Base-by-base conservation (phyloP, 768 basidiomycete genomes). In the Trametes cingulata region DNA sequence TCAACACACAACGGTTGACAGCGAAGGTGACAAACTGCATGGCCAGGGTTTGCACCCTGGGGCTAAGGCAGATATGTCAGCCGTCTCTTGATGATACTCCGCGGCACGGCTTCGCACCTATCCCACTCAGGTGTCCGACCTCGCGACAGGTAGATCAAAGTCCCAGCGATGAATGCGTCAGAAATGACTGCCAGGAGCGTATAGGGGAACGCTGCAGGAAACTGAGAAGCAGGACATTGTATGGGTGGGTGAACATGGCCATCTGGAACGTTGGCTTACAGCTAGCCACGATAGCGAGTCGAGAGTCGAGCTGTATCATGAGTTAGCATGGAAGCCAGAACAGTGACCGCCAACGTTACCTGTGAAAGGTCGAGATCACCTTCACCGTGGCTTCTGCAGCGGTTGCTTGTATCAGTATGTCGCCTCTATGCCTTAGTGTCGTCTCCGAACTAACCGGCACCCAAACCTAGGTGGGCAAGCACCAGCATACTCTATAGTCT, bases 101-200 rank as follows among this genome's bases (percentile, higher is more conserved):
- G 12, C 8, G 15, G 10, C 6, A 6, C 4, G 36, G 12, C 8
- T 0, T 25, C 56, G 12, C 27, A 59, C 62, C 53, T 59, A 15
- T 58, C 62, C 19, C 27, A 24, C 7, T 55, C 52, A 2, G 62
- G 57, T 0, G 35, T 56, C 15, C 62, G 20, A 1, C 58, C 58
- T 25, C 58, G 52, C 1, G 58, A 60, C 24, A 63, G 17, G 6
- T 60, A 33, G 17, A 58, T 63, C n/a, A 65, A 43, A 5, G 64
- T 55, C 4, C 56, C 56, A 2, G 64, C 60, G n/a, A 65, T 52
- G 42, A 62, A 58, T 6, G 49, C 60, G 33, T 65, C 64, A 20
- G 64, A 61, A 13, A 62, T 42, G 0, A 65, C 43, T 33, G 64
- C 60, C 5, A 62, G 51, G 25, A 65, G 57, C 3, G 61, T 61